Base-by-base conservation (phyloP, 805 yeast genomes). In the Myxozyma udenii region DNA sequence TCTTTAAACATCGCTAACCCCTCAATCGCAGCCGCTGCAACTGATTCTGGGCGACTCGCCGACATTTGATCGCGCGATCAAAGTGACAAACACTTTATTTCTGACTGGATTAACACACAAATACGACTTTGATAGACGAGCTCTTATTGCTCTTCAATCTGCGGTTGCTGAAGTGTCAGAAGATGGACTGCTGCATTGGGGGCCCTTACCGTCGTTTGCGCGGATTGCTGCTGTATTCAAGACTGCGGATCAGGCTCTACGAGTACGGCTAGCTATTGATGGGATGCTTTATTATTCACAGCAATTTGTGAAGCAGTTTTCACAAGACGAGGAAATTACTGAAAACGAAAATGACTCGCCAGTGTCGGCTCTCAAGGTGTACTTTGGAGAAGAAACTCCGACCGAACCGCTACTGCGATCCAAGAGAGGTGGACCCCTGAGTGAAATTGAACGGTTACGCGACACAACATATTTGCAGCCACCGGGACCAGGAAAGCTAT, bases 401-500 rank as follows among this genome's bases (percentile, higher is more conserved):
- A 19, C 33, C n/a, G 37, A 36, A 19, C 36, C 25, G 16, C 44
- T 37, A 9, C 25, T 18, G 12, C n/a, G 14, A 23, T 14, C 14
- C 12, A 14, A n/a, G 16, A 18, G 41, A n/a, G 41, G 33, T 5
- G 43, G 43, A 12, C 19, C 33, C n/a, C 30, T 39, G 47, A 45
- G 36, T 21, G 43, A 45, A 24, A 14, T 28, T 25, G 39, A 42
- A 33, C 43, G 37, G 18, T 12, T 33, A 16, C 40, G 42, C n/a
- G 51, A 53, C 25, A 28, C 33, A 22, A 33, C n/a, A 9, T 51
- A 45, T 30, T 44, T 61, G 33, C 44, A 55, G 38, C 49, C 57
- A 11, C 65, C 65, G 2, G 61, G 57, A 22, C 41, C 43, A 18
- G 64, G 64, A 16, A 48, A 52, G 47, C 40, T 60, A 22, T 46